These are phyloP conservation scores for Persicaria tinctoria DNA, from an alignment of 148 eudicot species.

Conservation along the genomic window DNA sequence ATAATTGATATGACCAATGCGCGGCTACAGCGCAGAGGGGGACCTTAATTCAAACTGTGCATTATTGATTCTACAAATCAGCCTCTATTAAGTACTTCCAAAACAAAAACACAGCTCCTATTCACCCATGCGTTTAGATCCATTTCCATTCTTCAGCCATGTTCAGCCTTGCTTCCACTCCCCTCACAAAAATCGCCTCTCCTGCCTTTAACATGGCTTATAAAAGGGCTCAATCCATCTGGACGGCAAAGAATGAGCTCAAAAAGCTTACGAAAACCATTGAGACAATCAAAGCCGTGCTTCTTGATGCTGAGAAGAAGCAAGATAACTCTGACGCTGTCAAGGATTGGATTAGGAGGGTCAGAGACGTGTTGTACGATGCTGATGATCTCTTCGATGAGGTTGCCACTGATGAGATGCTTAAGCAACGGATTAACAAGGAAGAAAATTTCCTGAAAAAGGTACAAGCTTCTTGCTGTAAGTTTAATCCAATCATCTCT, in stretches of 20 bases:
- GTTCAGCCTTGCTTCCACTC: too few species aligned
- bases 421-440: not conserved
- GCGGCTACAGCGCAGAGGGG: too few species aligned
- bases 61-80: too few species aligned
- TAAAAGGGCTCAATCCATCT: not conserved
- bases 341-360: constrained; percentile 9
- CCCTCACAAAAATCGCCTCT: too few species aligned
- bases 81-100: too few species aligned
- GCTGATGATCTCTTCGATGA: not conserved
- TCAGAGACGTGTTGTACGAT: not conserved
- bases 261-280: constrained; percentile 17
- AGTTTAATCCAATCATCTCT: not conserved
- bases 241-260: constrained; percentile 16
- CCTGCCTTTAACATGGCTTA: not conserved
- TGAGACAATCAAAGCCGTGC: constrained; percentile 13
- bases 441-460: not conserved
- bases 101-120: too few species aligned
- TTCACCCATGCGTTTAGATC: too few species aligned
- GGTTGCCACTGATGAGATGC: not conserved
- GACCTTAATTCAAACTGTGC: too few species aligned
- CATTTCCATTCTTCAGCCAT: too few species aligned
- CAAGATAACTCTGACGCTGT: constrained; percentile 15
- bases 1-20: too few species aligned
- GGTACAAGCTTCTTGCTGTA: not conserved
- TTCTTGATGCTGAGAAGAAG: constrained; percentile 26